A percentile compares a stretch with the other conserved stretches of the same genome.
Evolutionary conservation across 192 early-diverging fungal genomes (phyloP).

Genomic region (Backusella australiensis): DNA sequence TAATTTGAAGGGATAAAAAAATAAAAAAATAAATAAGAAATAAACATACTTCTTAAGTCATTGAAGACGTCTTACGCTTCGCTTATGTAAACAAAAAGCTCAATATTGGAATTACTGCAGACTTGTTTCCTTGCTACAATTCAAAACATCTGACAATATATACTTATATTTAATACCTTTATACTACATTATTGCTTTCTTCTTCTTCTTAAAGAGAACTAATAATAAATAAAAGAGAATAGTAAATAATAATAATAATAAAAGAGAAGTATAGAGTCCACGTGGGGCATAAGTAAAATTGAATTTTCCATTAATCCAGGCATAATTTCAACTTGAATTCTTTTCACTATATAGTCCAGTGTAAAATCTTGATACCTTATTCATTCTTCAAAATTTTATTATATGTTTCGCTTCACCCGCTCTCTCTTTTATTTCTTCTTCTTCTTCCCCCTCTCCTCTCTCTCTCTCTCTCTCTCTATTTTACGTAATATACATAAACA

Average conservation of each 20-base stretch:
- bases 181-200: background rate
- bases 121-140: background rate
- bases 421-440: background rate
- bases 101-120: background rate
- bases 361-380: constrained; percentile 6
- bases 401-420: background rate
- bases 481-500: background rate
- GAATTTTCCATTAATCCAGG: constrained; percentile 2
- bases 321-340: constrained; percentile 17
- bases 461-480: background rate
- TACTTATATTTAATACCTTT: background rate
- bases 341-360: constrained; percentile 8
- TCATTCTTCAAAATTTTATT: constrained; percentile 14
- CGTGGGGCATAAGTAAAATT: background rate
- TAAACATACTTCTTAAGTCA: background rate
- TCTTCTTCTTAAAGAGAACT: background rate
- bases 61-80: background rate
- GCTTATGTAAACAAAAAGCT: background rate
- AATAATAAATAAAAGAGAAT: background rate
- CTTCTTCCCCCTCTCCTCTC: background rate
- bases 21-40: background rate
- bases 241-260: background rate
- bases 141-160: background rate
- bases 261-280: background rate
- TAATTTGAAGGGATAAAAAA: background rate